Conservation (phyloP, 345 rosid genomes). For the Psidium guajava region DNA sequence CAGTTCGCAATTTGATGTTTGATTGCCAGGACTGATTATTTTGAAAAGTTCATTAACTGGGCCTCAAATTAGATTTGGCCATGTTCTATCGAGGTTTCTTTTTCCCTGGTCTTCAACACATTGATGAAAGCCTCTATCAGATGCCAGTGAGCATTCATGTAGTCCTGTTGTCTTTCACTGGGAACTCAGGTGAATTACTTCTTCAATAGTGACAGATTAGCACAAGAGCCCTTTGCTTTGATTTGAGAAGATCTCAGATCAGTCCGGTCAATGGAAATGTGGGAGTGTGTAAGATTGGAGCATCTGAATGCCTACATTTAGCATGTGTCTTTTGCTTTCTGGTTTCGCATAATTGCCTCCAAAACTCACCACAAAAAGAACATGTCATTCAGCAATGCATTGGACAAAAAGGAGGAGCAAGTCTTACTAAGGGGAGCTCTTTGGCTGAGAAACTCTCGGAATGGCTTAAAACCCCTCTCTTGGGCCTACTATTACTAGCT, state of each 20-base stretch:
- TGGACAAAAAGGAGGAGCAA: neutral
- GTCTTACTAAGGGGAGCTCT: neutral
- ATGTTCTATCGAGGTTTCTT: neutral
- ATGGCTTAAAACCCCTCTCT: neutral
- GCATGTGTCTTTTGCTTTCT: neutral
- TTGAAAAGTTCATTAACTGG: neutral
- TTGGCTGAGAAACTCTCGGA: neutral
- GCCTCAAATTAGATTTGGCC: neutral
- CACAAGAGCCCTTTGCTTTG: neutral
- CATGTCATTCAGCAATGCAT: neutral
- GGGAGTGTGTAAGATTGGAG: neutral
- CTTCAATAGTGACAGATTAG: neutral
- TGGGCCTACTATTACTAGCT: neutral
- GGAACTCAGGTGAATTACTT: neutral
- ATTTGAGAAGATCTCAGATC: neutral
- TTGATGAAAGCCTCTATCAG: neutral
- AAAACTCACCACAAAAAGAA: neutral
- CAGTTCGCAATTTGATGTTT: neutral
- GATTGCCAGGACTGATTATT: neutral
- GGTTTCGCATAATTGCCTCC: neutral
- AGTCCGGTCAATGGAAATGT: neutral
- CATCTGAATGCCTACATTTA: neutral
- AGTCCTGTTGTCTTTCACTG: neutral
- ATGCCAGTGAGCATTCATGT: neutral
- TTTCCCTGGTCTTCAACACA: neutral